phyloP scores from a whole-genome alignment of 2,329 filamentous ascomycete genomes.

The Pseudopyrenochaeta lycopersici region DNA sequence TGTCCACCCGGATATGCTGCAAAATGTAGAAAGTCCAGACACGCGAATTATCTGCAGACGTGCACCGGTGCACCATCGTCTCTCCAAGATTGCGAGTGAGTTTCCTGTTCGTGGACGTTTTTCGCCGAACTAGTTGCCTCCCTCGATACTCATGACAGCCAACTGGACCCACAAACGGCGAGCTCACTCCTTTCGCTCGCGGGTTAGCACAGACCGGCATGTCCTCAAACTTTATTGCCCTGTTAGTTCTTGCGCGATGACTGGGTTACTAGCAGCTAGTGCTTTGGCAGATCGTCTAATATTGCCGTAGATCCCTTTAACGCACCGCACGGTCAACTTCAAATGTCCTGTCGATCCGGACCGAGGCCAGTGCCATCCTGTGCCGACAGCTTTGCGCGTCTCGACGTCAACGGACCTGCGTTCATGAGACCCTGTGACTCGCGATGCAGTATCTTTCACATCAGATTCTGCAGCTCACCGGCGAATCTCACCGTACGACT shows the following conservation, averaged over 20 bases:
- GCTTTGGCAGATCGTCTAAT: constrained; percentile 20
- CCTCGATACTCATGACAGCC: not conserved
- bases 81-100: constrained; percentile 3
- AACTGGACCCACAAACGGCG: constrained; percentile 22
- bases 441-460: constrained; percentile 4
- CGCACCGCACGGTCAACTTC: constrained; percentile 15
- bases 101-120: constrained; percentile 4
- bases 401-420: constrained; percentile 8
- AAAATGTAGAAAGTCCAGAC: constrained; percentile 4
- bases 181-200: constrained; percentile 11
- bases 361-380: constrained; percentile 1
- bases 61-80: constrained; percentile 3
- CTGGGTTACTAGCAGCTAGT: constrained; percentile 26
- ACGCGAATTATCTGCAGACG: constrained; percentile 3
- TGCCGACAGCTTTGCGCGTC: not conserved
- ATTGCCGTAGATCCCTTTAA: constrained; percentile 22
- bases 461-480: constrained; percentile 3
- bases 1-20: constrained; percentile 8
- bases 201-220: constrained; percentile 16
- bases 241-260: constrained; percentile 10
- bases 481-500: not conserved
- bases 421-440: constrained; percentile 16
- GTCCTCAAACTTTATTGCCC: constrained; percentile 23
- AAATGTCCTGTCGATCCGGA: constrained; percentile 14
- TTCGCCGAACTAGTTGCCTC: constrained; percentile 1